phyloP scores from a whole-genome alignment of 2,329 filamentous ascomycete species.

The Verticillium klebahnii region DNA sequence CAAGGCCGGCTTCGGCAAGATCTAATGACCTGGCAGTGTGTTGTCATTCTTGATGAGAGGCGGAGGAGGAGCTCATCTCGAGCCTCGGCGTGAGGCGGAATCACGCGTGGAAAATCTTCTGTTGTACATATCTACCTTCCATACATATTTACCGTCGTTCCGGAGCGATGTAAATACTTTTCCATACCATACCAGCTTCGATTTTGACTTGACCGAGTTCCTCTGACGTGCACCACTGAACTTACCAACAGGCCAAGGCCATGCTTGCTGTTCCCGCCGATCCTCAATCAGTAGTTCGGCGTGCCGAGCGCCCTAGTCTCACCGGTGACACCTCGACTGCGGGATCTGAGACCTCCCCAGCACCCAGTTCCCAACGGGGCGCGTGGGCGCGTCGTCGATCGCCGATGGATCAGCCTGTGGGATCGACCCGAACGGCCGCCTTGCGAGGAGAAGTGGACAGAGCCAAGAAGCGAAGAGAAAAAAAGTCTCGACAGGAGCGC shows the following conservation, averaged over 20 bases:
- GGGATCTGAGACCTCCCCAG: not conserved
- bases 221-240: too few relatives aligned
- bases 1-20: slow-evolving; percentile 41
- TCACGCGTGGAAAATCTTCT: not conserved
- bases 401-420: not conserved
- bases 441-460: not conserved
- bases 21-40: slow-evolving; percentile 18
- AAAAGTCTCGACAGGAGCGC: not conserved
- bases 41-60: not conserved
- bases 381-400: not conserved
- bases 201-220: not conserved
- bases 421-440: not conserved
- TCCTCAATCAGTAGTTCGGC: not conserved
- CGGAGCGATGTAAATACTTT: not conserved
- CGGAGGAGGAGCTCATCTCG: too few relatives aligned
- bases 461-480: not conserved
- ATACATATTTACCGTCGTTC: not conserved
- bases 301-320: not conserved
- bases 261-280: not conserved
- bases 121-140: not conserved
- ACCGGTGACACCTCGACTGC: not conserved
- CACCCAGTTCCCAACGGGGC: too few relatives aligned
- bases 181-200: not conserved
- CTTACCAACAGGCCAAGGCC: too few relatives aligned
- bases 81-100: not conserved